Percentiles rank a stretch among this genome's conserved stretches.
Conservation (phyloP, 2,329 filamentous ascomycete species). For the Fusarium xylarioides region DNA sequence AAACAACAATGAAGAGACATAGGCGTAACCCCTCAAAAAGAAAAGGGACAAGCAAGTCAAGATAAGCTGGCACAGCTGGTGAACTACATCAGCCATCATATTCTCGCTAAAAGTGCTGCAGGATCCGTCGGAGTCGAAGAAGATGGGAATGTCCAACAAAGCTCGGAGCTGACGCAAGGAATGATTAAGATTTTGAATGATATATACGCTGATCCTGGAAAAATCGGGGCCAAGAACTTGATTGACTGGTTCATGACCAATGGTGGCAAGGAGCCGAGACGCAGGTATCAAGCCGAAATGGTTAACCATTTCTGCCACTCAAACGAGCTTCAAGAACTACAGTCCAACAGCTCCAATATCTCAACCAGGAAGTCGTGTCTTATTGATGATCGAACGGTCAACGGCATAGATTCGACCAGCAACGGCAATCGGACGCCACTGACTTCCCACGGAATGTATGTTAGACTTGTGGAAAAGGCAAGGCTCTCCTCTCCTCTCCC, state of each 20-base stretch:
- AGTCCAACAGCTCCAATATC: background rate
- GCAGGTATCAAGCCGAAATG: background rate
- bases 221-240: fast-evolving
- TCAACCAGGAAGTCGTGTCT: fast-evolving
- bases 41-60: background rate
- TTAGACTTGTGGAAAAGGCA: background rate
- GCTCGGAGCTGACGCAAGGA: background rate
- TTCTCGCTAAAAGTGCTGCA: too few relatives aligned
- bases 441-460: background rate
- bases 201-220: fast-evolving
- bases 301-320: background rate
- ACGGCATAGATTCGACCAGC: fast-evolving
- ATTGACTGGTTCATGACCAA: background rate
- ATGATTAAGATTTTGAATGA: background rate
- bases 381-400: background rate
- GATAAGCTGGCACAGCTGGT: background rate
- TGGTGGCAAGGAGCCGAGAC: background rate
- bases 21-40: too few relatives aligned
- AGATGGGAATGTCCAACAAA: too few relatives aligned
- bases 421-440: background rate
- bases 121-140: background rate
- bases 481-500: background rate
- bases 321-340: background rate
- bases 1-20: background rate
- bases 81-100: background rate